phyloP scores from a whole-genome alignment of 1,139 yeast species.

The Lodderomyces orthopsilosis region DNA sequence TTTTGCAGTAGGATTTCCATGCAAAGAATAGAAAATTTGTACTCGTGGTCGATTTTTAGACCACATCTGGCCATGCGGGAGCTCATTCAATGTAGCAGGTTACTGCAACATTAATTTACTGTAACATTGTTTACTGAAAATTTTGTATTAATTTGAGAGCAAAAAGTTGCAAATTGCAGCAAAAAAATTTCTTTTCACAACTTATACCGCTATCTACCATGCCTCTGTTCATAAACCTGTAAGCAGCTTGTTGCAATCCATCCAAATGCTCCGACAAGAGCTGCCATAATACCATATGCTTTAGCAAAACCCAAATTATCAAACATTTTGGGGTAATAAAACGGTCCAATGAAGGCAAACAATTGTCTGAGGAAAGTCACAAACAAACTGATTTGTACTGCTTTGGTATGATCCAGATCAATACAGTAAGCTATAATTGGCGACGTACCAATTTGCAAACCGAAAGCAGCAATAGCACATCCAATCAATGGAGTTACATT shows the following conservation, averaged over 20 bases:
- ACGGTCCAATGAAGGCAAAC: constrained; percentile 20
- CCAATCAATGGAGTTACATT: constrained; percentile 18
- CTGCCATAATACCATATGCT: constrained; percentile 19
- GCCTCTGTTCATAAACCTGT: constrained; percentile 1
- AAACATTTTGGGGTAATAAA: constrained; percentile 20
- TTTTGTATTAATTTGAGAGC: too few relatives aligned
- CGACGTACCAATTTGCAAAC: constrained; percentile 19
- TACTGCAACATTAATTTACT: too few relatives aligned
- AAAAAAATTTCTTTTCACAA: too few relatives aligned
- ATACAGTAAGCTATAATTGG: constrained; percentile 18
- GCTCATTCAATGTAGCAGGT: too few relatives aligned
- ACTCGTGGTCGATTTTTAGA: too few relatives aligned
- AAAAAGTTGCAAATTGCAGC: neutral
- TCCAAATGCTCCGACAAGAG: constrained; percentile 12
- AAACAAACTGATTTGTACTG: constrained; percentile 16
- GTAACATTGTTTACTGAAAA: too few relatives aligned
- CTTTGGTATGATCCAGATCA: constrained; percentile 14
- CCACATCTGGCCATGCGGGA: too few relatives aligned
- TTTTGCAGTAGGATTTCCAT: neutral
- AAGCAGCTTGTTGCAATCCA: constrained; percentile 5
- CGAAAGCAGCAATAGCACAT: constrained; percentile 17
- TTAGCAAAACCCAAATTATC: constrained; percentile 15
- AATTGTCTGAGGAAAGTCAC: constrained; percentile 18
- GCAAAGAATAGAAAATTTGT: neutral
- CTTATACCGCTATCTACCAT: constrained; percentile 3